Conservation (phyloP, 2,329 filamentous ascomycete genomes). For the Dactylellina drechsleri region DNA sequence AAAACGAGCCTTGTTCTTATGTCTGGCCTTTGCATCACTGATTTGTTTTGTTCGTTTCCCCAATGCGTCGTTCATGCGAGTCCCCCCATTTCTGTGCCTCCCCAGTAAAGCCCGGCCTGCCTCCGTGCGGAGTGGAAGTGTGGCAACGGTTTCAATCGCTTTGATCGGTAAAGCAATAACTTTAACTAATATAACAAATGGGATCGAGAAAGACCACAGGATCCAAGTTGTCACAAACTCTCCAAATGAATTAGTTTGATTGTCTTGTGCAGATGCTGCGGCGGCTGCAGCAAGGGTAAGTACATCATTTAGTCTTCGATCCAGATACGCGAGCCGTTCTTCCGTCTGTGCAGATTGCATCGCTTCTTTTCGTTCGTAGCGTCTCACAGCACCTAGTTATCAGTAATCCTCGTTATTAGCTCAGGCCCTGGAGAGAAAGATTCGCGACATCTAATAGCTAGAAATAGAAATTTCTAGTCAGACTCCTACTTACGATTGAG, state of each 20-base stretch:
- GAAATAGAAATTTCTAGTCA: no score
- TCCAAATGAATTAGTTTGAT: conserved; percentile 33
- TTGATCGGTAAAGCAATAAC: conserved; percentile 40
- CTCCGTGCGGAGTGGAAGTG: conserved; percentile 41
- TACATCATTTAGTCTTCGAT: conserved; percentile 77
- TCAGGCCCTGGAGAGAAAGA: no score
- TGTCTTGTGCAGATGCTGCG: conserved; percentile 50
- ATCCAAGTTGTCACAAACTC: conserved; percentile 46
- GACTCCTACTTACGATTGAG: conserved; percentile 70
- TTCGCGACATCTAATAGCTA: no score
- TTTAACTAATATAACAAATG: conserved; percentile 46
- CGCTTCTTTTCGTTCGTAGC: conserved; percentile 88
- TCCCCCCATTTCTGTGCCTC: conserved; percentile 36
- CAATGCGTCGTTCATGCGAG: conserved; percentile 32
- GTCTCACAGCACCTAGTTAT: conserved; percentile 72
- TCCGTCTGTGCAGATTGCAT: conserved; percentile 80
- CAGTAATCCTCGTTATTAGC: not conserved
- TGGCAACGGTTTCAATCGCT: conserved; percentile 40
- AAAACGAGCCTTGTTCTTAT: conserved; percentile 48
- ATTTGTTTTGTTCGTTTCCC: conserved; percentile 46
- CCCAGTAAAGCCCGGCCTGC: conserved; percentile 45
- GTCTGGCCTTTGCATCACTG: conserved; percentile 41
- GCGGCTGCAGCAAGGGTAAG: conserved; percentile 82
- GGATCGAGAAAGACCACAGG: conserved; percentile 45
- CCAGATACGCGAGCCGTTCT: conserved; percentile 75